A percentile compares a stretch with the other conserved stretches of the same genome.
Conservation (phyloP, 2,329 filamentous ascomycete genomes). For the Apiospora phragmitis region DNA sequence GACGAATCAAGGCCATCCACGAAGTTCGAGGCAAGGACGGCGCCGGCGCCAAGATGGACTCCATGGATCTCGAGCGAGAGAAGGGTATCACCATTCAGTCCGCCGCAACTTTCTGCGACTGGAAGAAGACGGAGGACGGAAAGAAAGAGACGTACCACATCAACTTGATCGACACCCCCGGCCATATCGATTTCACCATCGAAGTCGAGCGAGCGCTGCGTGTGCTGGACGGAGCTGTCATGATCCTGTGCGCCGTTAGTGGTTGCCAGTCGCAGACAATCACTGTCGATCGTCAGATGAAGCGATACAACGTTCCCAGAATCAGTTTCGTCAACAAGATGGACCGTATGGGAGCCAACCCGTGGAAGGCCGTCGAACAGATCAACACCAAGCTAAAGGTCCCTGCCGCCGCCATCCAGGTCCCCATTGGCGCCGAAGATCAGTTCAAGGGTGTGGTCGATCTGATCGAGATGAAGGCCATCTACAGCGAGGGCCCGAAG, state of each 20-base stretch:
- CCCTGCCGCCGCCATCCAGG: slow-evolving; percentile 87
- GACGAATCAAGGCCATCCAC: slow-evolving; percentile 94
- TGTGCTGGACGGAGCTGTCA: slow-evolving; percentile 93
- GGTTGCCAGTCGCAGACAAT: slow-evolving; percentile 98
- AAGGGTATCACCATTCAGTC: slow-evolving; percentile 99
- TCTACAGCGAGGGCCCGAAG: slow-evolving; percentile 85
- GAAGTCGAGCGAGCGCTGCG: slow-evolving; percentile 94
- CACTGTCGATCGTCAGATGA: slow-evolving; percentile 98
- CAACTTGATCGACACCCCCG: slow-evolving; percentile 97
- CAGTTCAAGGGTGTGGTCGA: slow-evolving; percentile 92
- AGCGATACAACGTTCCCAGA: slow-evolving; percentile 92
- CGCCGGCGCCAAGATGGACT: slow-evolving; percentile 99
- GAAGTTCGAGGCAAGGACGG: slow-evolving; percentile 94
- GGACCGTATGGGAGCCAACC: slow-evolving; percentile 98
- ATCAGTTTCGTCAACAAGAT: slow-evolving; percentile 99
- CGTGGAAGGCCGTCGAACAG: slow-evolving; percentile 95
- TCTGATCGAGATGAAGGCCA: slow-evolving; percentile 85
- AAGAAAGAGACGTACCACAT: slow-evolving; percentile 92
- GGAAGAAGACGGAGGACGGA: slow-evolving; percentile 82
- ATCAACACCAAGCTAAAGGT: slow-evolving; percentile 97
- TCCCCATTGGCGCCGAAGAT: slow-evolving; percentile 91
- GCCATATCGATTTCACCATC: slow-evolving; percentile 98
- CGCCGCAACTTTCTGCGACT: slow-evolving; percentile 96
- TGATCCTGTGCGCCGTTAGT: slow-evolving; percentile 97
- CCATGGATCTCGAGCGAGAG: slow-evolving; percentile 97